phyloP scores from a whole-genome alignment of 768 basidiomycete species.

The Leucogyrophana mollusca region DNA sequence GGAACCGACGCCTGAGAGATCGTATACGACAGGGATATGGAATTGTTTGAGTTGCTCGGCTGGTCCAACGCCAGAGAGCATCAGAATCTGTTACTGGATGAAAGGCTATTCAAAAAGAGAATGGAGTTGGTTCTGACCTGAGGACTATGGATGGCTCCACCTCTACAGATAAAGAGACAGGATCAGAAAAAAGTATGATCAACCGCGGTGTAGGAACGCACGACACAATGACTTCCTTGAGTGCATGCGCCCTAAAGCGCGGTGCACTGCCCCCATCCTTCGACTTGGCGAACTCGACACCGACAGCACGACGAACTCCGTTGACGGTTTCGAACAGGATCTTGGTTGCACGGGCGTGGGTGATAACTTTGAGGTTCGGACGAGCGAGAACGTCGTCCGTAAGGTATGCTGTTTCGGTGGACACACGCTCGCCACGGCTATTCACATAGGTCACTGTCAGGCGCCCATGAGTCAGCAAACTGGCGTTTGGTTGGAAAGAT shows the following conservation, averaged over 20 bases:
- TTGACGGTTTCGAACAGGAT: conserved; percentile 50
- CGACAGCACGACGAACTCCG: conserved; percentile 47
- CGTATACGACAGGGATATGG: conserved; percentile 53
- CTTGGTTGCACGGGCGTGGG: conserved; percentile 54
- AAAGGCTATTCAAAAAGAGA: not conserved
- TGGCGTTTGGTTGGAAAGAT: not conserved
- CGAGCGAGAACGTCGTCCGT: conserved; percentile 61
- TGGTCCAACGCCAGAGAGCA: conserved; percentile 79
- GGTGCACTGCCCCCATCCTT: conserved; percentile 24
- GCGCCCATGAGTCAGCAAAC: conserved; percentile 6
- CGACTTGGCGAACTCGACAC: conserved; percentile 56
- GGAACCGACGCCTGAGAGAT: conserved; percentile 73
- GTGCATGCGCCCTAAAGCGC: conserved; percentile 45
- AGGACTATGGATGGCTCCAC: conserved; percentile 63
- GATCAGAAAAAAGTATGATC: too few relatives aligned
- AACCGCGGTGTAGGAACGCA: conserved; percentile 39
- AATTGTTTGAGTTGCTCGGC: conserved; percentile 50
- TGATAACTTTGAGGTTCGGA: conserved; percentile 63
- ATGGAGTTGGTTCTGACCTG: conserved; percentile 38
- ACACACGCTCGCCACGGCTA: conserved; percentile 49
- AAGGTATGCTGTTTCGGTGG: conserved; percentile 66
- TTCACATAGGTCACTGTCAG: conserved; percentile 66
- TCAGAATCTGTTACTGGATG: conserved; percentile 46
- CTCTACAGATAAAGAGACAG: conserved; percentile 33
- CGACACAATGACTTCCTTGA: conserved; percentile 63